Conservation (phyloP, 345 rosid genomes). For the Erucastrum elatum region DNA sequence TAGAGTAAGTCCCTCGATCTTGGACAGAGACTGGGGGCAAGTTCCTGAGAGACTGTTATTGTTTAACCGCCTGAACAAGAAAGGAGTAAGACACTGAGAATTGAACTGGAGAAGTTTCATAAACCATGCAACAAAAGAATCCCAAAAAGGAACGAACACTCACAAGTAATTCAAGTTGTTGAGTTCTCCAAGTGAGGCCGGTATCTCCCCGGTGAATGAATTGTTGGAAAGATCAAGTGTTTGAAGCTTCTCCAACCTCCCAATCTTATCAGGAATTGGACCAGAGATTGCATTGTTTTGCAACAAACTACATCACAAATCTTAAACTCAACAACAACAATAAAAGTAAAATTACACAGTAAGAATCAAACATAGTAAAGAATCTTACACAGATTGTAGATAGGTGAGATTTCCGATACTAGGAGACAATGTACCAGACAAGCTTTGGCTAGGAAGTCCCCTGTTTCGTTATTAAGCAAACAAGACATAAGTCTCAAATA, state of each 20-base stretch:
- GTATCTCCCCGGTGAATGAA: slow-evolving; percentile 71
- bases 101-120: not conserved
- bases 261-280: slow-evolving; percentile 73
- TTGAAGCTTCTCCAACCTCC: slow-evolving; percentile 81
- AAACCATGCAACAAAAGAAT: not conserved
- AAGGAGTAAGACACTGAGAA: slow-evolving; percentile 12
- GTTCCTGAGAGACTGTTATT: slow-evolving; percentile 89
- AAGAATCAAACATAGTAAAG: slow-evolving; percentile 3
- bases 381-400: slow-evolving; percentile 83
- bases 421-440: slow-evolving; percentile 90
- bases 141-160: slow-evolving; percentile 26
- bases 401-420: slow-evolving; percentile 79
- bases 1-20: slow-evolving; percentile 77
- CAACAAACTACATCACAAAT: slow-evolving; percentile 62
- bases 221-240: slow-evolving; percentile 97
- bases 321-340: slow-evolving; percentile 16
- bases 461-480: slow-evolving; percentile 43
- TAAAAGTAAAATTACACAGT: not conserved
- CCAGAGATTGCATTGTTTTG: slow-evolving; percentile 93
- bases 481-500: slow-evolving; percentile 21
- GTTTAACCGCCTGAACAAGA: slow-evolving; percentile 73
- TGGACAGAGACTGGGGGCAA: slow-evolving; percentile 79
- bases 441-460: slow-evolving; percentile 91
- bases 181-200: slow-evolving; percentile 74
- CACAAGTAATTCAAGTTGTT: slow-evolving; percentile 82